phyloP scores from a whole-genome alignment of 2,329 filamentous ascomycete genomes.

The Fusarium multiceps region DNA sequence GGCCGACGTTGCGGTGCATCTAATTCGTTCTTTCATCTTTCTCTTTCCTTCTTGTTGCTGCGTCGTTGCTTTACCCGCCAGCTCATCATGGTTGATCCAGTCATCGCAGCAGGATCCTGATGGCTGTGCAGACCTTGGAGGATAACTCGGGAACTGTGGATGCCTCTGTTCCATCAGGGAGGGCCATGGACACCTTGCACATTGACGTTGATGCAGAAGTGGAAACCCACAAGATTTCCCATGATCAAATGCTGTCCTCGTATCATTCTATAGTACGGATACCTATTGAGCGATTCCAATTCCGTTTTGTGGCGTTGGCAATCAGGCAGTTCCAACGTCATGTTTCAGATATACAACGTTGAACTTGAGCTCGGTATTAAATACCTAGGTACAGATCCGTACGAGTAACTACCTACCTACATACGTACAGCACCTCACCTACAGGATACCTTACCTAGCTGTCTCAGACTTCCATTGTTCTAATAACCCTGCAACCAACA shows the following conservation, averaged over 20 bases:
- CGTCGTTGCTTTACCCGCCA: constrained; percentile 24
- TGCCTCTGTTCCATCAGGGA: constrained; percentile 19
- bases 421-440: neutral
- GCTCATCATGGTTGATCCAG: constrained; percentile 10
- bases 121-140: constrained; percentile 4
- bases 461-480: neutral
- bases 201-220: neutral
- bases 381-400: neutral
- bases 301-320: neutral
- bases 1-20: constrained; percentile 31
- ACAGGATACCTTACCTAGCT: neutral
- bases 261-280: neutral
- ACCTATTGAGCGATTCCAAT: neutral
- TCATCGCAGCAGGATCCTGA: constrained; percentile 10
- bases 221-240: neutral
- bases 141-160: constrained; percentile 1
- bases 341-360: constrained; percentile 10
- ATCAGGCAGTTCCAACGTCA: neutral
- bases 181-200: constrained; percentile 1
- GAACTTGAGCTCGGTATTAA: neutral
- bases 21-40: constrained; percentile 22
- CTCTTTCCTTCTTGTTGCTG: neutral
- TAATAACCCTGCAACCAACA: neutral
- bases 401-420: neutral
- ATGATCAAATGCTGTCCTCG: neutral